Percentiles rank a stretch among this genome's conserved stretches.
phyloP scores from a whole-genome alignment of 805 yeast species.

The Candida manassasensis region DNA sequence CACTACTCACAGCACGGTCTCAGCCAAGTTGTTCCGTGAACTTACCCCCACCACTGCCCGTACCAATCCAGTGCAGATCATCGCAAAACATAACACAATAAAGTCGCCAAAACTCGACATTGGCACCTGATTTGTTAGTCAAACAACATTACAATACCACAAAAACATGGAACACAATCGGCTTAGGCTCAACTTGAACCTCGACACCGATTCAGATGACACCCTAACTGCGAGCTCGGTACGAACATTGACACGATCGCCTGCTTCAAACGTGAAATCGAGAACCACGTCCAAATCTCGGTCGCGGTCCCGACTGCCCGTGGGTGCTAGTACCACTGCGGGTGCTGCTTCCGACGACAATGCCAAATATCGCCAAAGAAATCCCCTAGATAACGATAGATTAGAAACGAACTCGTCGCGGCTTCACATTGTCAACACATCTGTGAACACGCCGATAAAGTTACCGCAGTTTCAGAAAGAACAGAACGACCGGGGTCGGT shows the following conservation, averaged over 20 bases:
- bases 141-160: too few species aligned
- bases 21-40: too few species aligned
- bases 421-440: constrained; percentile 1
- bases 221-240: background rate
- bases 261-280: background rate
- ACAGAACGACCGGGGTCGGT: constrained; percentile 21
- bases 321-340: background rate
- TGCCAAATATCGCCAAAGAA: background rate
- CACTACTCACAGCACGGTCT: too few species aligned
- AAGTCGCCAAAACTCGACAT: too few species aligned
- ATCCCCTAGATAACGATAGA: background rate
- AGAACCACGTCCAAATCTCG: background rate
- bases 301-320: constrained; percentile 4
- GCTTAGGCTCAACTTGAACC: background rate
- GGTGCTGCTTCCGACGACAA: background rate
- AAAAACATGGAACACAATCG: background rate
- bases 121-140: too few species aligned
- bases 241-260: background rate
- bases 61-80: too few species aligned
- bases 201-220: background rate
- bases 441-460: constrained; percentile 1
- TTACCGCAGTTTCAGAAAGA: constrained; percentile 9
- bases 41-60: too few species aligned
- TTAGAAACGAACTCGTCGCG: constrained; percentile 1
- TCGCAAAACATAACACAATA: too few species aligned